Base-by-base conservation (phyloP, 1,284 basidiomycete genomes). In the Tilletiaria anomala region DNA sequence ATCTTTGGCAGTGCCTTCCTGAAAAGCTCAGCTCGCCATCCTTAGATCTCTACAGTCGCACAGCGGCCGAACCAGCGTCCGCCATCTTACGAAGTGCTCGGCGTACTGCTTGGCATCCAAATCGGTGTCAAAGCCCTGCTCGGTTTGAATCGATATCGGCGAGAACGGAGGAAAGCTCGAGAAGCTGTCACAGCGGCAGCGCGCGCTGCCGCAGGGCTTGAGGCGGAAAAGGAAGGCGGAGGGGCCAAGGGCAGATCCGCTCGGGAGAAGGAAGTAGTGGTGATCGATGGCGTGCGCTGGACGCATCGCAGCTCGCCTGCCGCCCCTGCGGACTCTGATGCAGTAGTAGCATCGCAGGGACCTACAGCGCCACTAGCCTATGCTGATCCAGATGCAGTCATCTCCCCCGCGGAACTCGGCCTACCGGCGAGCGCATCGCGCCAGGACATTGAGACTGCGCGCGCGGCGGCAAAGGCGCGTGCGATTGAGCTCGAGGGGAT, bases 1-100 rank as follows among this genome's bases (percentile, higher is more conserved):
- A n/a, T n/a, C 17, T 10, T 15, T 5, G 4, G 18, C 19, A 22
- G 8, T 16, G 23, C 14, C 10, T 17, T 21, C 33, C 18, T 35
- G 3, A 16, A 5, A 18, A 5, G 17, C 4, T 11, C 20, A 22
- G 35, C 35, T 35, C 8, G 11, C 8, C 6, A 36, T 1, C 39
- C 36, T 3, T 49, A 45, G 37, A 47, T 53, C 4, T 46, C 47
- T 31, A 49, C 49, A 22, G 47, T 56, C 15, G 43, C 59, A 1
- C 43, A 47, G 16, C 35, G 47, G 11, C 54, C 45, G 8, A 48
- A 47, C 0, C 46, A 56, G 12, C 49, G 50, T 5, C 64, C 62
- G 2, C 65, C 67, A 0, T 67, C 61, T 2, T 69, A 69, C 45
- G 68, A 68, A 36, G 63, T 68, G 8, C 47, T 69, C 16, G 68